These are phyloP conservation scores for Lecanosticta acicola DNA, from an alignment of 2,329 filamentous ascomycete species.

Conservation along the genomic window DNA sequence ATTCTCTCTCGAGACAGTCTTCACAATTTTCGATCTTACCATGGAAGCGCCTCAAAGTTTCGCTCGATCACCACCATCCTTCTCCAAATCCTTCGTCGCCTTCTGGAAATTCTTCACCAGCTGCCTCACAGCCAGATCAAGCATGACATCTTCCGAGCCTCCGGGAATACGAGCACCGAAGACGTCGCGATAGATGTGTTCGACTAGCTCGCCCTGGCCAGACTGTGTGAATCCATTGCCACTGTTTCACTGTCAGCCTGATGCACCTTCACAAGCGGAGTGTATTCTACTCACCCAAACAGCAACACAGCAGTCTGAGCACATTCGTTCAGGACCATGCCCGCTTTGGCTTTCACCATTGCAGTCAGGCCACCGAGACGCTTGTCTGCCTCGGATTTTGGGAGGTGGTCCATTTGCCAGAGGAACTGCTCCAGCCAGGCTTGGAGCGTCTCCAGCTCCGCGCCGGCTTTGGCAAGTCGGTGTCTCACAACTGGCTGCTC, in stretches of 20 bases:
- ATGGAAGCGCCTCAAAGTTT: too few species aligned
- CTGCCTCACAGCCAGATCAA: conserved; percentile 62
- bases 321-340: conserved; percentile 64
- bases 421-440: conserved; percentile 66
- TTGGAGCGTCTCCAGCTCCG: conserved; percentile 61
- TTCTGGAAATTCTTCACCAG: conserved; percentile 61
- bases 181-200: conserved; percentile 48
- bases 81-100: conserved; percentile 50
- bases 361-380: conserved; percentile 66
- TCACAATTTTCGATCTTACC: too few species aligned
- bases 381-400: conserved; percentile 51
- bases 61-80: conserved; percentile 34
- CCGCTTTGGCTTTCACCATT: conserved; percentile 66
- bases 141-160: conserved; percentile 64
- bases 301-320: conserved; percentile 62
- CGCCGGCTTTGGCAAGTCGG: conserved; percentile 61
- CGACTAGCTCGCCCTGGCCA: conserved; percentile 63
- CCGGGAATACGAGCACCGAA: conserved; percentile 36
- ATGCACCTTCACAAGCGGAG: background rate
- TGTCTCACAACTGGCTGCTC: conserved; percentile 69
- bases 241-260: conserved; percentile 1
- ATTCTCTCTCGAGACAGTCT: too few species aligned
- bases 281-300: conserved; percentile 46
- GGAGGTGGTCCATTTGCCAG: conserved; percentile 59
- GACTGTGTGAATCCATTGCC: conserved; percentile 65